A percentile compares a stretch with the other conserved stretches of the same genome.
These are phyloP conservation scores for Silene latifolia DNA, from an alignment of 148 eudicot genomes.

Conservation along the genomic window DNA sequence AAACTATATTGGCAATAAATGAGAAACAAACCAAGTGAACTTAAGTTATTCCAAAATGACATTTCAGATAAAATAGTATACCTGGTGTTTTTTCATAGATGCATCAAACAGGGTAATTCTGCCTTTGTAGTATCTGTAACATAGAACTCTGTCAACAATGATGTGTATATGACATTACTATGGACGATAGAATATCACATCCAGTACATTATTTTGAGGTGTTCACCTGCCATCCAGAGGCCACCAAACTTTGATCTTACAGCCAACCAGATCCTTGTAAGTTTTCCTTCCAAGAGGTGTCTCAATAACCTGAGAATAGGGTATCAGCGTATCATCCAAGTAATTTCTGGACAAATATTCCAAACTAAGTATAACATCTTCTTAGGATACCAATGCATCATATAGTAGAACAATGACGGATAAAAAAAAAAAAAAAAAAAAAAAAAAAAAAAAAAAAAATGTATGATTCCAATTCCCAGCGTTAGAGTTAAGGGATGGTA, in stretches of 20 bases:
- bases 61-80: constrained; percentile 22
- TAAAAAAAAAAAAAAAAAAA: neutral
- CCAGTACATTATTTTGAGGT: constrained; percentile 3
- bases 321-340: neutral
- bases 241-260: constrained; percentile 73
- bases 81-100: constrained; percentile 46
- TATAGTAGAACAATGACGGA: neutral
- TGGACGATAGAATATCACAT: neutral
- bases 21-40: neutral
- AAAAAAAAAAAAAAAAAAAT: too few relatives aligned
- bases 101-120: constrained; percentile 47
- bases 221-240: constrained; percentile 60
- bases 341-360: neutral
- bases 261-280: constrained; percentile 46
- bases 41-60: neutral
- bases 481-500: neutral
- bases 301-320: constrained; percentile 33
- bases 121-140: constrained; percentile 65
- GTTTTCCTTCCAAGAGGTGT: constrained; percentile 37
- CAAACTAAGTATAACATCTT: neutral
- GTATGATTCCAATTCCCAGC: neutral
- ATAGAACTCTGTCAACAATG: constrained; percentile 5
- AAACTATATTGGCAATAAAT: neutral
- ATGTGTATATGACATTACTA: neutral
- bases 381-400: neutral